Evolutionary conservation across 352 stramenopile genomes (phyloP), one percentile per base, ranked within the genome.

Genomic region (Phytophthora sojae): DNA sequence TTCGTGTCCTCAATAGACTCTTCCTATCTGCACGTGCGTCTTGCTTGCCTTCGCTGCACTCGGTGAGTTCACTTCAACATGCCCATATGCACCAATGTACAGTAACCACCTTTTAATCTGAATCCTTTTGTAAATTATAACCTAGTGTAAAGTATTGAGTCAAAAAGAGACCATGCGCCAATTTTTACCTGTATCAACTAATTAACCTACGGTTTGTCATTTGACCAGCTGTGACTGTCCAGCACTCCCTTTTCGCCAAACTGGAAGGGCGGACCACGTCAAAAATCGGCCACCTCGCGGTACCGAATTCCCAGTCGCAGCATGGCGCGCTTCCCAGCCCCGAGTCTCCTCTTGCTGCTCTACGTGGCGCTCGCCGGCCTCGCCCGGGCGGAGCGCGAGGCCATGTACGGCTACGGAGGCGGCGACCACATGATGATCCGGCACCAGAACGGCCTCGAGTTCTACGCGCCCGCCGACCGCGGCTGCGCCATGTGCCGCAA

Each of bases 401-500:
- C 49, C 56, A 67, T 80, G 63, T 66, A 51, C 32, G 55, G 59
- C 21, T 66, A 51, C 32, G 55, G 57, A 21, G 57, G 53, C 5
- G 61, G 59, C 19, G 57, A 69, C 57, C 61, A 67, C 30, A 64
- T 75, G 52, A 47, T 47, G 39, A 47, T 47, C 14, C 69, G 64
- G 6, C 69, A 81, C 39, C 67, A 65, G 25, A 76, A 52, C 7
- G 75, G 65, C 59, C 53, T 83, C 57, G 64, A 75, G 17, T 80
- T 67, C 61, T 82, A 80, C 69, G 64, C 71, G 8, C 72, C 61
- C 1, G 45, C 61, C 5, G 78, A 86, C 65, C 73, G 84, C 9
- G 86, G 86, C 44, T 94, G 84, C 50, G 76, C 77, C 32, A 56
- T 83, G 53, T 94, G 84, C 39, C 81, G 84, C 51, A 85, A 78